phyloP scores from a whole-genome alignment of 1,139 yeast species.

The Yamadazyma membranifaciens region DNA sequence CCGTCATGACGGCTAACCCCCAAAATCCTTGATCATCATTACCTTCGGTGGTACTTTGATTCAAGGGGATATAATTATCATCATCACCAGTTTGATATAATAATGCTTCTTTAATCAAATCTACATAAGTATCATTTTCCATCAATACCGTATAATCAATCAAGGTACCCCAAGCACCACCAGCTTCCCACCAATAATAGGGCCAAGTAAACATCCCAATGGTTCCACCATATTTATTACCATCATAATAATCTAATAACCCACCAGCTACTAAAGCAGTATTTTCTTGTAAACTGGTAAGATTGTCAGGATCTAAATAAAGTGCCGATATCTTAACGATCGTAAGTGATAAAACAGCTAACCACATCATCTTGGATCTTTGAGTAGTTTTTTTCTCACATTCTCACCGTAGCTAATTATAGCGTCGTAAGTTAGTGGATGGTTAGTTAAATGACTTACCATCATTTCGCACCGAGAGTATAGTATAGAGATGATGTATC shows the following conservation, averaged over 20 bases:
- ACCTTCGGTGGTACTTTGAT: conserved; percentile 78
- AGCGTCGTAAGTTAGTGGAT: too few relatives aligned
- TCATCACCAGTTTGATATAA: conserved; percentile 65
- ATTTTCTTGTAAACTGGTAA: conserved; percentile 42
- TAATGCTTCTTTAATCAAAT: conserved; percentile 55
- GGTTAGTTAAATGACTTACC: too few relatives aligned
- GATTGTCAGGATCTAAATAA: conserved; percentile 37
- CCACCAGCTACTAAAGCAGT: conserved; percentile 61
- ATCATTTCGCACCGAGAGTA: too few relatives aligned
- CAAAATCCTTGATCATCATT: conserved; percentile 93
- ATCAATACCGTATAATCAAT: conserved; percentile 67
- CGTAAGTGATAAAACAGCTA: neutral
- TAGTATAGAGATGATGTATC: too few relatives aligned
- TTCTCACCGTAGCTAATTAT: too few relatives aligned
- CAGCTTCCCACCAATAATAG: conserved; percentile 95
- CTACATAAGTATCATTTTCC: conserved; percentile 58
- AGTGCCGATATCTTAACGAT: conserved; percentile 2
- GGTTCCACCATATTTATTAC: conserved; percentile 63
- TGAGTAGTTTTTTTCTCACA: neutral
- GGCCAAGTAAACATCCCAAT: conserved; percentile 76
- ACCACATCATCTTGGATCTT: neutral
- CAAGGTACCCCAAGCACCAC: conserved; percentile 81
- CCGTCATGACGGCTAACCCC: conserved; percentile 82
- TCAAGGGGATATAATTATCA: conserved; percentile 70
- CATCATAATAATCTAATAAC: conserved; percentile 70